These are phyloP conservation scores for Aspergillus kassunensis DNA, from an alignment of 495 filamentous ascomycete species.

Conservation along the genomic window DNA sequence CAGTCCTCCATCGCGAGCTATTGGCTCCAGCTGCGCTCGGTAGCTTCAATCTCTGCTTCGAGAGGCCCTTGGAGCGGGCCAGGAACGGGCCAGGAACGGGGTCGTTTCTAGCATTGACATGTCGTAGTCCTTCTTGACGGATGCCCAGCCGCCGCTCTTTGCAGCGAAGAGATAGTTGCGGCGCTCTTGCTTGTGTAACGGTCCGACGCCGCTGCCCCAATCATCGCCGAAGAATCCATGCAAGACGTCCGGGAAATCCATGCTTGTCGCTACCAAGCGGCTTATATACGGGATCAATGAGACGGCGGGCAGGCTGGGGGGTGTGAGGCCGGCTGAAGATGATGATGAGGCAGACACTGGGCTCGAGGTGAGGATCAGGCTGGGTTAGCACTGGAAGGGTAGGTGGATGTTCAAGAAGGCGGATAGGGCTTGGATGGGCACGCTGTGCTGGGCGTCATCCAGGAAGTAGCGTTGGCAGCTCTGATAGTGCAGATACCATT, in stretches of 20 bases:
- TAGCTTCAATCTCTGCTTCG: constrained; percentile 76
- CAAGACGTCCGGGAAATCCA: constrained; percentile 77
- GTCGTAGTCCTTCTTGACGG: constrained; percentile 87
- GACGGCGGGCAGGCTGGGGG: constrained; percentile 39
- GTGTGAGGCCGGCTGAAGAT: constrained; percentile 28
- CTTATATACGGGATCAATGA: constrained; percentile 87
- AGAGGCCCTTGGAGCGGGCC: constrained; percentile 69
- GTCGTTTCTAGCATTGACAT: constrained; percentile 73
- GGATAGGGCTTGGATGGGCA: constrained; percentile 79
- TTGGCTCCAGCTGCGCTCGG: constrained; percentile 68
- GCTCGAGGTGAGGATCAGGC: too few relatives aligned
- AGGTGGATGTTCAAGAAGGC: constrained; percentile 82
- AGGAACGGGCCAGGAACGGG: constrained; percentile 83
- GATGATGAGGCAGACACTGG: too few relatives aligned
- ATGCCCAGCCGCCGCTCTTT: constrained; percentile 84
- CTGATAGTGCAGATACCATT: constrained; percentile 94
- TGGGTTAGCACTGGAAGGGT: constrained; percentile 47
- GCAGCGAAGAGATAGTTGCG: constrained; percentile 94
- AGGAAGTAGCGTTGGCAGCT: constrained; percentile 91
- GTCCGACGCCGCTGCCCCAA: constrained; percentile 73
- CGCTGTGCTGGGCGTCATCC: constrained; percentile 83
- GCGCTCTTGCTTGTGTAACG: constrained; percentile 82
- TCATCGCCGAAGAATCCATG: constrained; percentile 96
- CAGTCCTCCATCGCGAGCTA: constrained; percentile 15
- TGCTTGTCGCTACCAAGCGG: constrained; percentile 87